Evolutionary conservation across 2,329 filamentous ascomycete genomes (phyloP).

Genomic region (Arachnopeziza araneosa): DNA sequence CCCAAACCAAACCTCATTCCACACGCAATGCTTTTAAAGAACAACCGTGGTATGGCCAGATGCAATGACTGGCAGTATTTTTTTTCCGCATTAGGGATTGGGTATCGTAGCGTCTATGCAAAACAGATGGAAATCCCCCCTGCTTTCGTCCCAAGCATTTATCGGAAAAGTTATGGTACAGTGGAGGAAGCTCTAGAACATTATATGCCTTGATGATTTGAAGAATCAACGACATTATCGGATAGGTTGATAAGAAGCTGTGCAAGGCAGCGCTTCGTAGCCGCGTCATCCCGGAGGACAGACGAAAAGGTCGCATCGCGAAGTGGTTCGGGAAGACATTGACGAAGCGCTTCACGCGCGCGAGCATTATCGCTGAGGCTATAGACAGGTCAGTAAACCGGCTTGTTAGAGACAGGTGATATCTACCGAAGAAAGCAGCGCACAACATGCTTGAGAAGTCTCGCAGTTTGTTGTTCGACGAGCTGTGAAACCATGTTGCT

Average conservation of each 20-base stretch:
- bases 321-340: slow-evolving; percentile 97
- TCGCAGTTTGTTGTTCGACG: slow-evolving; percentile 94
- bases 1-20: slow-evolving; percentile 17
- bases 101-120: slow-evolving; percentile 32
- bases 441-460: slow-evolving; percentile 94
- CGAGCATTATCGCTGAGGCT: slow-evolving; percentile 95
- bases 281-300: slow-evolving; percentile 91
- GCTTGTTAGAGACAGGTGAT: neutral
- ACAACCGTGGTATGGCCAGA: slow-evolving; percentile 22
- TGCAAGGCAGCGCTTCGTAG: slow-evolving; percentile 95
- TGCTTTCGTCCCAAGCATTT: slow-evolving; percentile 17
- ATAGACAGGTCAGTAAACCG: slow-evolving; percentile 10
- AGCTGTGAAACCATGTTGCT: slow-evolving; percentile 99
- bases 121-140: slow-evolving; percentile 27
- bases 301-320: slow-evolving; percentile 96
- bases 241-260: slow-evolving; percentile 95
- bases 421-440: slow-evolving; percentile 88
- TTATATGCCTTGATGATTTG: slow-evolving; percentile 30
- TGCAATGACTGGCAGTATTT: slow-evolving; percentile 18
- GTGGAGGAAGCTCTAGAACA: slow-evolving; percentile 8
- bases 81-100: slow-evolving; percentile 25
- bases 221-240: slow-evolving; percentile 63
- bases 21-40: slow-evolving; percentile 26
- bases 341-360: slow-evolving; percentile 86
- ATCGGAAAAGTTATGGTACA: slow-evolving; percentile 28